Base-by-base conservation (phyloP, 1,284 basidiomycete species). In the Cryptococcus jaspeensis region DNA sequence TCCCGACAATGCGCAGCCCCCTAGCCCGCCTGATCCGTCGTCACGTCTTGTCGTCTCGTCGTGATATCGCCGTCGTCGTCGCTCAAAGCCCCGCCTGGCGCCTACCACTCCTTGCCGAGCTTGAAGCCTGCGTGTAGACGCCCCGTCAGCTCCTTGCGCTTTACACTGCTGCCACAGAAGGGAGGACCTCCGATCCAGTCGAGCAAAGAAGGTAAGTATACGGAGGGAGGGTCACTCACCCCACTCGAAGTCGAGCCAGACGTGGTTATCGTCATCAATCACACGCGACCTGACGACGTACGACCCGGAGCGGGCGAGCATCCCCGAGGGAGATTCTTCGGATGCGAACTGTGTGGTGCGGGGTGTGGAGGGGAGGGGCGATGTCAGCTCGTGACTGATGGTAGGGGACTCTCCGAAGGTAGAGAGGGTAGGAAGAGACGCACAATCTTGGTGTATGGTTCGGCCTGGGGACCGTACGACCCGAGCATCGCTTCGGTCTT, bases 241-340 rank as follows among this genome's bases (percentile, higher is more conserved):
- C 78, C 78, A 79, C 64, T 78, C 76, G 55, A 78, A 75, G 61
- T 79, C 75, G 41, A 78, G 66, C 75, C 76, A 76, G 51, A 74
- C 66, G 44, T 68, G 67, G 18, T 63, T 63, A 66, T 83, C 82
- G 56, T 83, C 82, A 64, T 83, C 82, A 18, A 81, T 73, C 42
- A 84, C 77, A 22, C 81, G 73, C 36, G 78, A 80, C 39, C 80
- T 73, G 25, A 82, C 82, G 40, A 64, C 66, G 71, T 84, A 82
- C 6, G 74, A 73, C 12, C 81, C 82, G 0, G 74, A 72, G 43
- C 82, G 76, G 2, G 82, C 82, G 43, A 84, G 72, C 81, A 83
- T 81, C n/a, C 82, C 82, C 2, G 75, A 74, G 1, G 80, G 80
- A n/a, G 75, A 74, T 56, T 78, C 77, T 55, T 79, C 78, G 8